Base-by-base conservation (phyloP, 208 protist species). In the Crithidia expoeki region DNA sequence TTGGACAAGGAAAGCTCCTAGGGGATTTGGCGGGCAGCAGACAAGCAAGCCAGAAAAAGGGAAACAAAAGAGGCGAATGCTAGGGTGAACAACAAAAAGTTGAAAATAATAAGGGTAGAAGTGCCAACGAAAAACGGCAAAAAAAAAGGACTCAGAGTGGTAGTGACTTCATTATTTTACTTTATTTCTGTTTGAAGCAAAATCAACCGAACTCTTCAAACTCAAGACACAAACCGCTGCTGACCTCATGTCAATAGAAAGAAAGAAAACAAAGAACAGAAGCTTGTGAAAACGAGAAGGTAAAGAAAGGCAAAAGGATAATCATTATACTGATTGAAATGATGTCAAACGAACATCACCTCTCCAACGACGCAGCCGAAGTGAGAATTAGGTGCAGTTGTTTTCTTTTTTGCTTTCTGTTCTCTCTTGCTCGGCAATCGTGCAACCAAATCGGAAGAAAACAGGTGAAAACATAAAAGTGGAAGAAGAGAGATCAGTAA, bases 181-280 rank as follows among this genome's bases (percentile, higher is more conserved):
- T 44, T 66, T 40, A 19, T 52, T 14, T 50, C 14, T 28, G 32
- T 34, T 40, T 55, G 47, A 49, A 40, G 53, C 17, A 47, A 34
- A 21, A 25, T 67, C 47, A 17, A 46, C 33, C 25, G 38, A 57
- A 14, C 61, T 40, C 61, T 42, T 14, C 49, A 67, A 75, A 36
- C 42, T 17, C 17, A 42, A 60, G 33, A 67, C 14, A 28, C 34
- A 38, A 25, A 23, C 50, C 50, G 11, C 53, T 32, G 32, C 40
- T 44, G 23, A 30, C 21, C 30, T n/a, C 32, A 40, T 50, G 5
- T 11, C 34, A 68, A 63, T 16, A 32, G 50, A 71, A 51, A 62
- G 34, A 33, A 14, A 66, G 16, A 40, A 28, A 60, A 71, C 19
- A 30, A 47, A 62, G 46, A 57, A 52, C 33, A 23, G 44, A 25